These are phyloP conservation scores for Podila clonocystis DNA, from an alignment of 192 early-diverging fungal species.

Conservation along the genomic window DNA sequence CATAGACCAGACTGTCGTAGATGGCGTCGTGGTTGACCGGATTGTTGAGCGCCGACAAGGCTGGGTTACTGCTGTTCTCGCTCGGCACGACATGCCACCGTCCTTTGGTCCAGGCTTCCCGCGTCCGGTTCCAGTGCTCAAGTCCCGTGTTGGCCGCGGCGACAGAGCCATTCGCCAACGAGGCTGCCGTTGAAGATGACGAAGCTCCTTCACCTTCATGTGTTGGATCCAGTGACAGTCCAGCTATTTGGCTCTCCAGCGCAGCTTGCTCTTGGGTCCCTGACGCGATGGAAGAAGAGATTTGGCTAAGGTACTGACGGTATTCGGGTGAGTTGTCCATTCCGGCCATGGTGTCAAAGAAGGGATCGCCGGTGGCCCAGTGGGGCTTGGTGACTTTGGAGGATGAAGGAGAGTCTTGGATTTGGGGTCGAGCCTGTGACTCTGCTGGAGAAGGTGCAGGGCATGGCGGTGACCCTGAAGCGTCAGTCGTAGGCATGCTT, in stretches of 20 bases:
- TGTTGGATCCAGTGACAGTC: too few species aligned
- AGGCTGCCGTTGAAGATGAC: neutral
- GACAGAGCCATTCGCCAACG: neutral
- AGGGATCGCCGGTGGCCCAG: slow-evolving; percentile 49
- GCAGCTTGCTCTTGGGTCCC: too few species aligned
- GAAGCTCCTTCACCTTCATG: too few species aligned
- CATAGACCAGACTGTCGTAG: slow-evolving; percentile 56
- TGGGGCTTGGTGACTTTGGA: slow-evolving; percentile 5
- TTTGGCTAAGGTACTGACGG: slow-evolving; percentile 8
- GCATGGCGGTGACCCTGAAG: too few species aligned
- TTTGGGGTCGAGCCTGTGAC: neutral
- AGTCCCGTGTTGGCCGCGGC: slow-evolving; percentile 38
- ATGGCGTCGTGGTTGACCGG: slow-evolving; percentile 49
- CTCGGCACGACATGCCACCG: slow-evolving; percentile 30
- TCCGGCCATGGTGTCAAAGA: slow-evolving; percentile 50
- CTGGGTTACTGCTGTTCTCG: slow-evolving; percentile 42
- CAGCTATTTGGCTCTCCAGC: too few species aligned
- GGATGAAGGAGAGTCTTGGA: neutral
- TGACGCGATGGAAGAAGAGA: neutral
- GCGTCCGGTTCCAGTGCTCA: slow-evolving; percentile 57
- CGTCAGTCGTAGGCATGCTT: too few species aligned
- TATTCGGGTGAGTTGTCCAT: slow-evolving; percentile 37
- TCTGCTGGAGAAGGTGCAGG: neutral
- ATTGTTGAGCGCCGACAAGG: slow-evolving; percentile 27
- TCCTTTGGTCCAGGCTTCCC: slow-evolving; percentile 57